Conservation (phyloP, 257 asterid genomes). For the Solanum virginianum region DNA sequence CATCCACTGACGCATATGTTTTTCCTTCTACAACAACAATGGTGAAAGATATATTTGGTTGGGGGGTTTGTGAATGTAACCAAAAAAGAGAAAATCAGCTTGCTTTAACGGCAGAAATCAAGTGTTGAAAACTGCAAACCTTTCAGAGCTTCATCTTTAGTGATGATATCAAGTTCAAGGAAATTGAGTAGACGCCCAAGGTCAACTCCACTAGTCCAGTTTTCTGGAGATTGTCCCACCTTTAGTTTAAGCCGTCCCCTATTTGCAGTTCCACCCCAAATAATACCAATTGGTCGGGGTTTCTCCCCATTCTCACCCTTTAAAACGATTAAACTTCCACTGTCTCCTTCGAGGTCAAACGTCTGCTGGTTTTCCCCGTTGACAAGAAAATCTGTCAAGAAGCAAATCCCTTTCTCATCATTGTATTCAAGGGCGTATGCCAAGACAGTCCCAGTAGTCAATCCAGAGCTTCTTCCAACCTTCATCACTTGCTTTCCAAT, state of each 20-base stretch:
- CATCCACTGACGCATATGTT: background rate
- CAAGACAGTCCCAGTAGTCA: slow-evolving; percentile 84
- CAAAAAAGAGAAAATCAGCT: background rate
- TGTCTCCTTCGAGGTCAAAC: slow-evolving; percentile 99
- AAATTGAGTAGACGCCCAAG: slow-evolving; percentile 93
- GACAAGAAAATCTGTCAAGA: slow-evolving; percentile 89
- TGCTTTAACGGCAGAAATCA: background rate
- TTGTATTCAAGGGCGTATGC: slow-evolving; percentile 95
- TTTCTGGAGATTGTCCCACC: slow-evolving; percentile 90
- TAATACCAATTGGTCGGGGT: slow-evolving; percentile 88
- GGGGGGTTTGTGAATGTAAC: background rate
- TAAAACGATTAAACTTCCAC: slow-evolving; percentile 88
- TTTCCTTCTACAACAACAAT: background rate
- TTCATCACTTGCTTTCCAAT: slow-evolving; percentile 80
- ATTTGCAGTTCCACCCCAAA: slow-evolving; percentile 99
- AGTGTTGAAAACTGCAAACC: slow-evolving; percentile 39
- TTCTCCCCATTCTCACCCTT: slow-evolving; percentile 51
- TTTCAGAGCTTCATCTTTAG: slow-evolving; percentile 50
- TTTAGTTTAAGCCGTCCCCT: slow-evolving; percentile 82
- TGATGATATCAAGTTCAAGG: slow-evolving; percentile 87
- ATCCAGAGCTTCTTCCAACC: slow-evolving; percentile 98
- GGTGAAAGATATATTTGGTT: background rate
- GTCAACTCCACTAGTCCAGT: slow-evolving; percentile 99
- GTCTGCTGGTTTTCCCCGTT: slow-evolving; percentile 90
- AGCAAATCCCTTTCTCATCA: slow-evolving; percentile 89